These are phyloP conservation scores for Flaveria trinervia DNA, from an alignment of 129 eudicot genomes.

Conservation along the genomic window DNA sequence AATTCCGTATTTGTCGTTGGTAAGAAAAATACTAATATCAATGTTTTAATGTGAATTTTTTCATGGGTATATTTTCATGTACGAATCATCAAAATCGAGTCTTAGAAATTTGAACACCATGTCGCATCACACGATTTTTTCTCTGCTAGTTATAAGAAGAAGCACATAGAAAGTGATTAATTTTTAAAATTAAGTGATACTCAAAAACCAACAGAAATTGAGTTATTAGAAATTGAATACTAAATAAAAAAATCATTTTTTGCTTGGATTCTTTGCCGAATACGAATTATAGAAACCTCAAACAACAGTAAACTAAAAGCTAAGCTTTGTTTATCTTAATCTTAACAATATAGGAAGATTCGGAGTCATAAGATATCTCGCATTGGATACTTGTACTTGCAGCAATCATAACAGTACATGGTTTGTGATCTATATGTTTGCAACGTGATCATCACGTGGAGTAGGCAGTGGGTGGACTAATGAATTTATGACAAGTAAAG, in stretches of 20 bases:
- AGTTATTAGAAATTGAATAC: not conserved
- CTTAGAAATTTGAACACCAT: too few relatives aligned
- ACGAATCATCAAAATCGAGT: too few relatives aligned
- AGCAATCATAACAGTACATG: conserved; percentile 14
- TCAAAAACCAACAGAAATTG: not conserved
- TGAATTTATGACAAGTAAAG: conserved; percentile 19
- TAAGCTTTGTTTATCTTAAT: conserved; percentile 1
- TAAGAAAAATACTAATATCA: too few relatives aligned
- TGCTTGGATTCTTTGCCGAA: conserved; percentile 17
- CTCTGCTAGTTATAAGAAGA: too few relatives aligned
- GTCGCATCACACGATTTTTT: too few relatives aligned
- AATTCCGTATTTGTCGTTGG: too few relatives aligned
- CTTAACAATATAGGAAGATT: conserved; percentile 8
- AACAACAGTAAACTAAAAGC: conserved; percentile 16
- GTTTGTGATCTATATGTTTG: conserved; percentile 11
- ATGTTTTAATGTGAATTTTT: too few relatives aligned
- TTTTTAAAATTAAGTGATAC: not conserved
- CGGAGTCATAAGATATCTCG: not conserved
- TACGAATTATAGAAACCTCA: conserved; percentile 22
- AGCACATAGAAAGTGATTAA: not conserved
- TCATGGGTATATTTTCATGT: too few relatives aligned
- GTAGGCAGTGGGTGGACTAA: conserved; percentile 31
- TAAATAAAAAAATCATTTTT: conserved; percentile 22
- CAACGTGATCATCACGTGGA: conserved; percentile 40
- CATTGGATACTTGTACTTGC: conserved; percentile 21